A percentile compares a stretch with the other conserved stretches of the same genome.
These are phyloP conservation scores for Micractinium sp. DNA, from an alignment of 139 green algal species.

Conservation along the genomic window DNA sequence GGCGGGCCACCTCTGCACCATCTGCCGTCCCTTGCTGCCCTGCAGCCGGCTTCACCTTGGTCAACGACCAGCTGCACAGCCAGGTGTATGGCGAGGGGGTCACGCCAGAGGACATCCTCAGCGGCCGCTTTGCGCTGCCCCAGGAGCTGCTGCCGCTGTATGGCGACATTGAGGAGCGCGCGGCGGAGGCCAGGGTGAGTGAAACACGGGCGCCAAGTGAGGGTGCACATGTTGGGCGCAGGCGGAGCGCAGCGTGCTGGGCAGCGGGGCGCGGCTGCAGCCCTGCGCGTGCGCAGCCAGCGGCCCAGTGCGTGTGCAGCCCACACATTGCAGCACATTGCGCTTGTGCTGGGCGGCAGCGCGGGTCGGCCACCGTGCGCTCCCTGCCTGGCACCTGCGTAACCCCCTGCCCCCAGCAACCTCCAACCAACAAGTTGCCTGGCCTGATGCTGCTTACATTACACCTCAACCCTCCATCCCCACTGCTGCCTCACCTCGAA, in stretches of 20 bases:
- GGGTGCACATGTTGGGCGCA: background rate
- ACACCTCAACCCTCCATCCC: no score
- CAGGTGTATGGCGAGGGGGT: slow-evolving; percentile 38
- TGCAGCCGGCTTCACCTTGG: slow-evolving; percentile 20
- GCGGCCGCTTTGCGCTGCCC: slow-evolving; percentile 38
- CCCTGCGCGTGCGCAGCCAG: no score
- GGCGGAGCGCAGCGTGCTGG: background rate
- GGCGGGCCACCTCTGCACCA: background rate
- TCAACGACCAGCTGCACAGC: slow-evolving; percentile 39
- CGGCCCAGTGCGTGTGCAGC: no score
- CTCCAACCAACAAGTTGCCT: no score
- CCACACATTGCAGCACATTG: no score
- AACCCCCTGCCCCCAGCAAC: no score
- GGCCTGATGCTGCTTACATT: no score
- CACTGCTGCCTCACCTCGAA: no score
- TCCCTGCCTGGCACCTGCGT: no score
- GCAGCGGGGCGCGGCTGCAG: no score
- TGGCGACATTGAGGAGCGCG: background rate
- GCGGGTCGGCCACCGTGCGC: no score
- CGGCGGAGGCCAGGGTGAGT: background rate
- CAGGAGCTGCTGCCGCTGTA: slow-evolving; percentile 49
- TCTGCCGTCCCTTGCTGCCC: background rate
- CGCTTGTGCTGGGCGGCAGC: no score
- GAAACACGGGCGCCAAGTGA: background rate
- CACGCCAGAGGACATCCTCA: slow-evolving; percentile 43